phyloP scores from a whole-genome alignment of 306 rosid genomes.

The Cucumis hystrix region DNA sequence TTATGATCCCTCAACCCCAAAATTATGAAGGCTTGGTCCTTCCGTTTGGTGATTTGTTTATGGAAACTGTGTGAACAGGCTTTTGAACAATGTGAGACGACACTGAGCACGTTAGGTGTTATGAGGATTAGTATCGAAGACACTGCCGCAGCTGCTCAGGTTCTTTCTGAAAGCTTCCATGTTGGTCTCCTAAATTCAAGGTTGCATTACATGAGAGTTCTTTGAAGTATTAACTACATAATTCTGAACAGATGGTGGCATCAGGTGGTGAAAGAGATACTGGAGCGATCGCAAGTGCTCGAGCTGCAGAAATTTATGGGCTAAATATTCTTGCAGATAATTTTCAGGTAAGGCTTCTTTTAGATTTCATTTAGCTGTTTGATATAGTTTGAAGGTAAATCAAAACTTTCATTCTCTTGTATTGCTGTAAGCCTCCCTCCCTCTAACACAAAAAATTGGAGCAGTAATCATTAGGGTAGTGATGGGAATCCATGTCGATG shows the following conservation, averaged over 20 bases:
- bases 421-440: not conserved
- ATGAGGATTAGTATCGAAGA: slow-evolving; percentile 41
- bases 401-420: not conserved
- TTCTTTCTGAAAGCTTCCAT: slow-evolving; percentile 16
- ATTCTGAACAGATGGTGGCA: slow-evolving; percentile 49
- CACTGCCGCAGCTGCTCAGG: slow-evolving; percentile 85
- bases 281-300: slow-evolving; percentile 80
- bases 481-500: not conserved
- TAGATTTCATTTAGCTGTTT: not conserved
- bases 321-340: slow-evolving; percentile 55
- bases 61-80: slow-evolving; percentile 35
- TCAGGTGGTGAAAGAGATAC: slow-evolving; percentile 33
- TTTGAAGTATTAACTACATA: slow-evolving; percentile 12
- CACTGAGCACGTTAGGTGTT: slow-evolving; percentile 41
- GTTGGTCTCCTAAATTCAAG: not conserved
- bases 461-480: not conserved
- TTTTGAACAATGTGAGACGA: slow-evolving; percentile 56
- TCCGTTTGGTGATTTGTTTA: not conserved
- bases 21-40: not conserved
- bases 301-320: slow-evolving; percentile 75
- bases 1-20: too few species aligned
- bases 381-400: not conserved
- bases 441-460: not conserved
- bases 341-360: slow-evolving; percentile 44
- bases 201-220: slow-evolving; percentile 6